phyloP scores from a whole-genome alignment of 352 stramenopile genomes.

The Pythium brachiatum region DNA sequence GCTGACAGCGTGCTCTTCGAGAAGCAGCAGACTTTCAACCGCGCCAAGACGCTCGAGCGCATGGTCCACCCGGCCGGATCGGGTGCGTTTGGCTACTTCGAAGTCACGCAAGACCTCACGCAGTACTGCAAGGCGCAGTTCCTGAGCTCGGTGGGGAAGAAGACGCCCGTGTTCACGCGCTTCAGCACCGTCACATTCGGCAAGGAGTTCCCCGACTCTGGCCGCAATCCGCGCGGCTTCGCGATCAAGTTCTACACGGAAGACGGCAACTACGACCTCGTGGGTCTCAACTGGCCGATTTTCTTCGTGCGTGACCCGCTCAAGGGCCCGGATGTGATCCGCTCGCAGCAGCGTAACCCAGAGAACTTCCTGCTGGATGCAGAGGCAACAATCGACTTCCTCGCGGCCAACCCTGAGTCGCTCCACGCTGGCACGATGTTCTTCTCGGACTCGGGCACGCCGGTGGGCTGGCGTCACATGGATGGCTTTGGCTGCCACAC shows the following conservation, averaged over 20 bases:
- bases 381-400: slow-evolving; percentile 92
- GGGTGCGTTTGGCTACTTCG: slow-evolving; percentile 27
- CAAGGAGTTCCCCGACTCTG: slow-evolving; percentile 24
- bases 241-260: slow-evolving; percentile 94
- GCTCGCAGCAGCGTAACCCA: slow-evolving; percentile 92
- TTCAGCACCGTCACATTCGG: slow-evolving; percentile 30
- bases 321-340: slow-evolving; percentile 92
- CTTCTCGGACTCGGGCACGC: slow-evolving; percentile 88
- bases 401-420: slow-evolving; percentile 89
- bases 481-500: slow-evolving; percentile 92
- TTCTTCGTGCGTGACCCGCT: slow-evolving; percentile 94
- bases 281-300: slow-evolving; percentile 93
- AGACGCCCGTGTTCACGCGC: slow-evolving; percentile 24
- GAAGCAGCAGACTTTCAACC: slow-evolving; percentile 43
- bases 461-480: slow-evolving; percentile 89
- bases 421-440: slow-evolving; percentile 89
- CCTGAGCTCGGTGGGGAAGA: slow-evolving; percentile 20
- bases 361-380: slow-evolving; percentile 81
- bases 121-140: slow-evolving; percentile 27
- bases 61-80: slow-evolving; percentile 27
- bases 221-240: slow-evolving; percentile 87
- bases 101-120: slow-evolving; percentile 26
- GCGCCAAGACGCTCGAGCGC: slow-evolving; percentile 32
- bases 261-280: slow-evolving; percentile 93
- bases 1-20: slow-evolving; percentile 29